Base-by-base conservation (phyloP, 1,284 basidiomycete species). In the Microbotryum violaceum region DNA sequence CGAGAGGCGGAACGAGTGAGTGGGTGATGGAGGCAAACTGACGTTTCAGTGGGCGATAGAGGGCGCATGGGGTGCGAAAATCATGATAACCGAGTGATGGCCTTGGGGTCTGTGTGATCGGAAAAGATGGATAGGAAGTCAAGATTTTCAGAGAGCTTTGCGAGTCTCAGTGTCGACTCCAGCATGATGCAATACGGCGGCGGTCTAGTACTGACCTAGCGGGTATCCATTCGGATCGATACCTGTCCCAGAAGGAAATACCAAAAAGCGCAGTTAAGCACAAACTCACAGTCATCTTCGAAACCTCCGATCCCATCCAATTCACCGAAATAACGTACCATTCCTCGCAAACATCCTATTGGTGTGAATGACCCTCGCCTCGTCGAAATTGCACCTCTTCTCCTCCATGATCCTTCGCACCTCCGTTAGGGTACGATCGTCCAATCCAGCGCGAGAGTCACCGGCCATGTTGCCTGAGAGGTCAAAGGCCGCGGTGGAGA, bases 321-420 rank as follows among this genome's bases (percentile, higher is more conserved):
- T 49, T 12, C 21, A 14, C 29, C 25, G 3, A 21, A 20, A n/a
- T 21, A 16, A 27, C 61, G 10, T 25, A 63, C 64, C 64, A 14
- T 66, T 57, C 56, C 60, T 64, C 27, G 58, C 57, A 48, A 68
- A 68, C 27, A 66, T 60, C 16, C 50, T 31, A 21, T 66, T 57
- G 10, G 58, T 60, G 12, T 66, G 62, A 12, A 64, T 54, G 49
- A 54, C 10, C 29, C 67, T 33, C 18, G 63, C 67, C 51, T 68
- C 67, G 52, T 68, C 67, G 27, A 68, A 68, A 1, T 46, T 56
- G 53, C 60, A 56, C 18, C 49, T 49, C 10, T 62, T 45, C 21
- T 62, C 49, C 48, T 68, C 67, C 67, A 68, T 68, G 54, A 68
- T 64, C 14, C 67, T 37, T 16, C 66, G 25, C 2, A 68, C 49